Conservation (phyloP, 2,329 filamentous ascomycete species). For the Orbilia ellipsospora region DNA sequence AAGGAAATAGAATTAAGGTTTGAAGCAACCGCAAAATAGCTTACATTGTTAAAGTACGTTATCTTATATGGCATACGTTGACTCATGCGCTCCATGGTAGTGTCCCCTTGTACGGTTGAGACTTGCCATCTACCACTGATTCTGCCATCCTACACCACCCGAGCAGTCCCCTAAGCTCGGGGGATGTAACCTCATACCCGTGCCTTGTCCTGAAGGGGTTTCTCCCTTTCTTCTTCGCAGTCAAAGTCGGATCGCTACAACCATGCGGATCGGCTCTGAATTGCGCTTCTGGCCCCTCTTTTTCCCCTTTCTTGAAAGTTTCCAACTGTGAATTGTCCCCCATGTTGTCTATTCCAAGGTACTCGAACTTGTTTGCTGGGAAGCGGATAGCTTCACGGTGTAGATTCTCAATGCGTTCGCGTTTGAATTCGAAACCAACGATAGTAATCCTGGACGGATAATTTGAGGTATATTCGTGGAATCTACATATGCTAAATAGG, state of each 20-base stretch:
- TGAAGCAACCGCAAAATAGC: too few species aligned
- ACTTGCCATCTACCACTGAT: constrained; percentile 51
- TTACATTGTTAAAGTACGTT: too few species aligned
- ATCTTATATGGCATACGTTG: too few species aligned
- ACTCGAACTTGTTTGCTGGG: constrained; percentile 64
- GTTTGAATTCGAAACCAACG: constrained; percentile 77
- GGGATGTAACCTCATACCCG: constrained; percentile 55
- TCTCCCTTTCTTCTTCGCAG: constrained; percentile 60
- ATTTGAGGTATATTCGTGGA: constrained; percentile 62
- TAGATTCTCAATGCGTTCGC: constrained; percentile 70
- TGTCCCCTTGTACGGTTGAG: constrained; percentile 37
- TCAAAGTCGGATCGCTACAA: constrained; percentile 56
- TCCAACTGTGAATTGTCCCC: constrained; percentile 53
- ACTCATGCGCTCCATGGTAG: constrained; percentile 51
- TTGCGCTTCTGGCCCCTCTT: constrained; percentile 44
- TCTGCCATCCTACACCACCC: constrained; percentile 45
- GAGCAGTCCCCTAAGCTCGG: constrained; percentile 56
- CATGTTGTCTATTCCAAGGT: constrained; percentile 74
- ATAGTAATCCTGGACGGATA: constrained; percentile 73
- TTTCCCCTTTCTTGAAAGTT: constrained; percentile 31
- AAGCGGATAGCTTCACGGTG: constrained; percentile 74
- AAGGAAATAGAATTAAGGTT: neutral
- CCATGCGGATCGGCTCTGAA: constrained; percentile 60
- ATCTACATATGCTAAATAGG: constrained; percentile 76
- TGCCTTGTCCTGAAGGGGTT: constrained; percentile 60